phyloP scores from a whole-genome alignment of 2,329 filamentous ascomycete species.

The Scolecobasidium constrictum region DNA sequence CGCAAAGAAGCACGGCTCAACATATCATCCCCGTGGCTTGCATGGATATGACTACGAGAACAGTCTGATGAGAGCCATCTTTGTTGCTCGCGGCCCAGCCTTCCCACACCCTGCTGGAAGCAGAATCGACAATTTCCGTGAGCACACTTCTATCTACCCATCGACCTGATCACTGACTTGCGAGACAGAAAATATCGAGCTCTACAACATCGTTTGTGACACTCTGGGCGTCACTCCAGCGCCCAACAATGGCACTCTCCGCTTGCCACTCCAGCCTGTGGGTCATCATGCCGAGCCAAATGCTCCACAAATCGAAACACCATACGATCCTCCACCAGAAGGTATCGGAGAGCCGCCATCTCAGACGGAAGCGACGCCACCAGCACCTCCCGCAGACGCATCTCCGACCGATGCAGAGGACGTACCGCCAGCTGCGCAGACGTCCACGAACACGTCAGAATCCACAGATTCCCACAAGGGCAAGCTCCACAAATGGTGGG shows the following conservation, averaged over 20 bases:
- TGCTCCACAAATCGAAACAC: conserved; percentile 35
- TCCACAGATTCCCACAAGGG: not conserved
- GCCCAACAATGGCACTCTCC: conserved; percentile 80
- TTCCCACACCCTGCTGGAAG: conserved; percentile 81
- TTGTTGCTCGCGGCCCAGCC: conserved; percentile 81
- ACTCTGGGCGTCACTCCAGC: conserved; percentile 62
- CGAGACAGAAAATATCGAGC: conserved; percentile 73
- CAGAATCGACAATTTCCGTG: conserved; percentile 70
- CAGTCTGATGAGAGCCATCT: conserved; percentile 92
- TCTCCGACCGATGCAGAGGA: not conserved
- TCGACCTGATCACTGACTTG: conserved; percentile 19
- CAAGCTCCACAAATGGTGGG: conserved; percentile 8
- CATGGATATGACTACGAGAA: conserved; percentile 95
- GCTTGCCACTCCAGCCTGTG: conserved; percentile 54
- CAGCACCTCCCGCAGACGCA: not conserved
- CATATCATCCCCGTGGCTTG: conserved; percentile 72
- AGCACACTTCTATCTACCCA: conserved; percentile 27
- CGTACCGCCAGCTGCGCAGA: not conserved
- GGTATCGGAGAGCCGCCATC: not conserved
- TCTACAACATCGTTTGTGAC: conserved; percentile 92
- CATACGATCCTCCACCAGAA: conserved; percentile 37
- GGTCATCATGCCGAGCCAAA: conserved; percentile 48
- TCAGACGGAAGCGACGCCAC: not conserved
- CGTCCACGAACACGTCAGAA: not conserved
- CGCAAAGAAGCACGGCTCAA: conserved; percentile 49